These are phyloP conservation scores for Pseudocercospora ulei DNA, from an alignment of 2,329 filamentous ascomycete genomes.

Conservation along the genomic window DNA sequence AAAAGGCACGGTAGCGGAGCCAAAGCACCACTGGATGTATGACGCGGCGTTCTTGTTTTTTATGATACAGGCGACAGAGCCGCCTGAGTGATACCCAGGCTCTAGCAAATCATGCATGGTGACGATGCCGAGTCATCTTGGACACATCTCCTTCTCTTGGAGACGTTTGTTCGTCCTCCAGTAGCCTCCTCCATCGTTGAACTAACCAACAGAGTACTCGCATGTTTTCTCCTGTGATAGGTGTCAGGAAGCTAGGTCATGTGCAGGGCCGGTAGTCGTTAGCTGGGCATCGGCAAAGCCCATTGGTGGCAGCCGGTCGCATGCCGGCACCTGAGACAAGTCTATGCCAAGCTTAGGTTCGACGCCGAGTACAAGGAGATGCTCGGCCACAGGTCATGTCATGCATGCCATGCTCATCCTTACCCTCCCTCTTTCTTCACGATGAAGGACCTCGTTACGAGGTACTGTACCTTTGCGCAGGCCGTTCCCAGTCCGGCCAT, in stretches of 20 bases:
- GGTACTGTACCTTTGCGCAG: no score
- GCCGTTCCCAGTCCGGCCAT: no score
- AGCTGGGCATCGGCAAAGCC: neutral
- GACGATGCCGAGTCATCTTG: slow-evolving; percentile 3
- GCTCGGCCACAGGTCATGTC: no score
- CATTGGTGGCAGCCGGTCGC: no score
- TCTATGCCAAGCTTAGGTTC: no score
- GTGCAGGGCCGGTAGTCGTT: neutral
- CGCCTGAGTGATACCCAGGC: slow-evolving; percentile 8
- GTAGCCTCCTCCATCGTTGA: neutral
- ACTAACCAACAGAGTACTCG: slow-evolving; percentile 1
- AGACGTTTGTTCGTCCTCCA: neutral
- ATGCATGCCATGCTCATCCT: no score
- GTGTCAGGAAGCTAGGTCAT: neutral
- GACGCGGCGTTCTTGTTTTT: slow-evolving; percentile 5
- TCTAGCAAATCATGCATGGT: slow-evolving; percentile 2
- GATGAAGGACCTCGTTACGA: no score
- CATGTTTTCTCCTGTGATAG: slow-evolving; percentile 1
- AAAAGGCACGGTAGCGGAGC: neutral
- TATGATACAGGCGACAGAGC: slow-evolving; percentile 6
- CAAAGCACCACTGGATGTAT: neutral
- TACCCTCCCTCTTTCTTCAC: no score
- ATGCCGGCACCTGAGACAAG: no score
- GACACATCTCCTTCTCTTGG: neutral
- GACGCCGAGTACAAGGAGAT: no score